A percentile compares a stretch with the other conserved stretches of the same genome.
These are phyloP conservation scores for Coprinopsis strossmayeri DNA, from an alignment of 768 basidiomycete genomes.

Conservation along the genomic window DNA sequence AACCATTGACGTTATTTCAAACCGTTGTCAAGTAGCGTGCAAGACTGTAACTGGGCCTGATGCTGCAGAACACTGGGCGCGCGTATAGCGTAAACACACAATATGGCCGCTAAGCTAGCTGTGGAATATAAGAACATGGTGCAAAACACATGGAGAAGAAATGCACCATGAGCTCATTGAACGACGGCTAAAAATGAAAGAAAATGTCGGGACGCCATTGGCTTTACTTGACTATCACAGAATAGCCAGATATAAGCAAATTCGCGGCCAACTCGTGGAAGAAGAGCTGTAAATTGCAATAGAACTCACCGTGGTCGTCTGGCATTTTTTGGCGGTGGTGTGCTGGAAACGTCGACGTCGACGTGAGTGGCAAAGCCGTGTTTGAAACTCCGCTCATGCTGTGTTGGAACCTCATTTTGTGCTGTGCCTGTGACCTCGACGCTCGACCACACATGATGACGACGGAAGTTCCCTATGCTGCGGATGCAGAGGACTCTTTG, in stretches of 20 bases:
- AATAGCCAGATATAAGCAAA: no score
- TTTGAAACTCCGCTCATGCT: slow-evolving; percentile 32
- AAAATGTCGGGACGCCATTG: slow-evolving; percentile 8
- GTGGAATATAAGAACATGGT: slow-evolving; percentile 44
- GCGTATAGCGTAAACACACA: slow-evolving; percentile 38
- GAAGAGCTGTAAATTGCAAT: slow-evolving; percentile 11
- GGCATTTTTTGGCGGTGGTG: slow-evolving; percentile 22
- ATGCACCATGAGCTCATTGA: slow-evolving; percentile 64
- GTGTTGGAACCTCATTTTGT: background rate
- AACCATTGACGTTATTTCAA: slow-evolving; percentile 11
- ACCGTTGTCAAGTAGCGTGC: background rate
- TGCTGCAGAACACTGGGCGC: slow-evolving; percentile 7
- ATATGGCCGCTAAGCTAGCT: slow-evolving; percentile 47
- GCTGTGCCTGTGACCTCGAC: slow-evolving; percentile 2
- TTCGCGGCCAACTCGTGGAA: no score
- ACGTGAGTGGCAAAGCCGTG: slow-evolving; percentile 13
- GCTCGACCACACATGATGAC: slow-evolving; percentile 36
- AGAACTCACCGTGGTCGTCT: slow-evolving; percentile 52
- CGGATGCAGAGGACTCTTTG: slow-evolving; percentile 86
- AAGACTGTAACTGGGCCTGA: no score
- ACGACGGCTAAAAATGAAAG: slow-evolving; percentile 21
- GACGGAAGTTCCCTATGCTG: slow-evolving; percentile 91
- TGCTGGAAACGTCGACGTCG: slow-evolving; percentile 7
- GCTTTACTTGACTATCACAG: no score
- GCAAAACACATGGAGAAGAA: slow-evolving; percentile 35